These are phyloP conservation scores for Leucogyrophana mollusca DNA, from an alignment of 768 basidiomycete species.

Conservation along the genomic window DNA sequence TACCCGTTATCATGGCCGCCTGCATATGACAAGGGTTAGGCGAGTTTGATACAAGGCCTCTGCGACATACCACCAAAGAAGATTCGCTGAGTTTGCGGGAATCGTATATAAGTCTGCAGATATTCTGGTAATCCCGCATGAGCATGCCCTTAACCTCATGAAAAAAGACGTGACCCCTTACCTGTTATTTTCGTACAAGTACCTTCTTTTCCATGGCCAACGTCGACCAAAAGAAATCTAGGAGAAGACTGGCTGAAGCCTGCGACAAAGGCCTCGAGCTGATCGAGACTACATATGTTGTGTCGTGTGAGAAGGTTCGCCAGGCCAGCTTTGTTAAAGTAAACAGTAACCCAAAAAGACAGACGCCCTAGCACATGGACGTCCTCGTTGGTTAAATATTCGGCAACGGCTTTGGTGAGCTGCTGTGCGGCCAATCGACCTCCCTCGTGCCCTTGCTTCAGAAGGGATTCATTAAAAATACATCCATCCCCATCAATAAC, in stretches of 20 bases:
- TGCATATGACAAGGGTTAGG: conserved; percentile 23
- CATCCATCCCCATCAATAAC: conserved; percentile 73
- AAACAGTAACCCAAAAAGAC: conserved; percentile 76
- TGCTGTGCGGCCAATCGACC: conserved; percentile 60
- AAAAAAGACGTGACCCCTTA: conserved; percentile 22
- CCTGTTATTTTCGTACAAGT: conserved; percentile 73
- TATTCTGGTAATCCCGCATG: conserved; percentile 46
- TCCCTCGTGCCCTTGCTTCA: conserved; percentile 64
- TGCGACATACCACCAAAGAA: conserved; percentile 63
- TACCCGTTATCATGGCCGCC: conserved; percentile 60
- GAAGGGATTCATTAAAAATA: conserved; percentile 58
- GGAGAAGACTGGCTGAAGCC: conserved; percentile 77
- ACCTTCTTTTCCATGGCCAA: conserved; percentile 60
- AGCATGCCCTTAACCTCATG: background rate
- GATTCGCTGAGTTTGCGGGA: conserved; percentile 72
- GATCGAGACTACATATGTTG: conserved; percentile 59
- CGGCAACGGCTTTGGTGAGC: conserved; percentile 67
- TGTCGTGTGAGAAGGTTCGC: conserved; percentile 48
- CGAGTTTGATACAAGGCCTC: background rate
- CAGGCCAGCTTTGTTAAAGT: conserved; percentile 62
- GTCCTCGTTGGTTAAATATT: conserved; percentile 62
- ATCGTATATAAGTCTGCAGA: conserved; percentile 64
- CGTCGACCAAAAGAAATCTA: conserved; percentile 68
- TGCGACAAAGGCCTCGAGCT: conserved; percentile 67
- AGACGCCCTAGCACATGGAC: conserved; percentile 60